Evolutionary conservation across 2,329 filamentous ascomycete species (phyloP).

Genomic region (Talaromyces sp.): DNA sequence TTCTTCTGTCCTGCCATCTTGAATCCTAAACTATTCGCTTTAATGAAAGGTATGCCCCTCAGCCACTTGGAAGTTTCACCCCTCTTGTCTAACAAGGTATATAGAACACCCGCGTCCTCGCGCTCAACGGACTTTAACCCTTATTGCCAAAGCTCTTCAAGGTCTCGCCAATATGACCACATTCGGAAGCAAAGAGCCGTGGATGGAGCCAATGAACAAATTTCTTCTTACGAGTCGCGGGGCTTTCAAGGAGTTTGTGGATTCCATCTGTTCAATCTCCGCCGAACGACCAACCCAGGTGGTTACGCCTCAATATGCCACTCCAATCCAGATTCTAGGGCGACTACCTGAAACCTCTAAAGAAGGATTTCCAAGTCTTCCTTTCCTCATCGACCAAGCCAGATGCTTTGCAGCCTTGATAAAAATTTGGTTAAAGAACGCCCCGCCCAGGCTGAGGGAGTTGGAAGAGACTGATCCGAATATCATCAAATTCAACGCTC

Average conservation of each 20-base stretch:
- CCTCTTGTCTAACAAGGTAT: not conserved
- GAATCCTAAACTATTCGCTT: constrained; percentile 87
- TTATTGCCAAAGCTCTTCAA: constrained; percentile 89
- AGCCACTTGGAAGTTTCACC: not conserved
- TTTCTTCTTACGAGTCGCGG: constrained; percentile 72
- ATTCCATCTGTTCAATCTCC: constrained; percentile 77
- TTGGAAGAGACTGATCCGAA: constrained; percentile 33
- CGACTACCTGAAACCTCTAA: constrained; percentile 73
- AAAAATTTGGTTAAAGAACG: constrained; percentile 48
- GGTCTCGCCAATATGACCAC: constrained; percentile 84
- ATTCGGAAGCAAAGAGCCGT: constrained; percentile 92
- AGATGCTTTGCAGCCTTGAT: constrained; percentile 80
- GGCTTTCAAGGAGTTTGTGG: constrained; percentile 81
- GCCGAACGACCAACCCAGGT: constrained; percentile 60
- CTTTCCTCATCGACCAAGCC: constrained; percentile 86
- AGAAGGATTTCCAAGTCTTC: constrained; percentile 88
- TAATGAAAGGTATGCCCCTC: constrained; percentile 58
- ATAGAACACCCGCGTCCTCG: constrained; percentile 73
- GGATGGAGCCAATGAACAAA: constrained; percentile 98
- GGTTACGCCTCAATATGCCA: constrained; percentile 81
- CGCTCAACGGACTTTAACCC: constrained; percentile 80
- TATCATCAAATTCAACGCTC: constrained; percentile 38
- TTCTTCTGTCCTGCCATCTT: constrained; percentile 97
- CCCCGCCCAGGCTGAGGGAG: constrained; percentile 35
- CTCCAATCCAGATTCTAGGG: constrained; percentile 81